Base-by-base conservation (phyloP, 2,329 filamentous ascomycete genomes). In the Seiridium unicorne region DNA sequence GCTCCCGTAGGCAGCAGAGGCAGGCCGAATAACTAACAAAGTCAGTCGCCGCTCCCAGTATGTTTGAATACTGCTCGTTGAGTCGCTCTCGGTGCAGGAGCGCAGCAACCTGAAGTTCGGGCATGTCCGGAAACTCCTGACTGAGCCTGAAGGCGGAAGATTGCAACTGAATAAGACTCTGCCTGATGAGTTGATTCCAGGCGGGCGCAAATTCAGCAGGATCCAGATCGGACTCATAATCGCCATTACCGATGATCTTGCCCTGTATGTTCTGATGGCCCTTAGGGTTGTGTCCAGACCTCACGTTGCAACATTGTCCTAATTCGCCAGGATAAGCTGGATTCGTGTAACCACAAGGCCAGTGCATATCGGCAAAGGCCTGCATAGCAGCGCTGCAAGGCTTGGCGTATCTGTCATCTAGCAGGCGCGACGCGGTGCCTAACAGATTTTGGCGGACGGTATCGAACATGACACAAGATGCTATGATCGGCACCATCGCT, bases 381-480 rank as follows among this genome's bases (percentile, higher is more conserved):
- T 72, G 68, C 35, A 73, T 58, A 7, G 71, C 71, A 2, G 67
- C 69, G 7, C 63, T 60, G 40, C 70, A 73, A 7, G 69, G 67
- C 44, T 69, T 64, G 5, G 70, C 66, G 53, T 73, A 73, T 4
- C 68, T 64, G 44, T 72, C 70, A 47, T 73, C 68, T 3, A 73
- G 62, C 26, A 73, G 66, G 7, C 69, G 71, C 13, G 64, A 69
- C 42, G 70, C 67, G n/a, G 66, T 68, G 69, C 70, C 70, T 26
- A 70, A 68, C 36, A 73, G 59, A 42, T 70, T 68, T 51, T 72
- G 71, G 13, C 70, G 66, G 7, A 72, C 70, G 5, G 71, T 69
- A 51, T 73, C 71, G 32, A 73, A 66, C 70, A 73, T 72, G 55
- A 73, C 68, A 44, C 70, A 73, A 0, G 69, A 71, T 13, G 70